phyloP scores from a whole-genome alignment of 2,329 filamentous ascomycete genomes.

The Ascochyta viciae-villosae region DNA sequence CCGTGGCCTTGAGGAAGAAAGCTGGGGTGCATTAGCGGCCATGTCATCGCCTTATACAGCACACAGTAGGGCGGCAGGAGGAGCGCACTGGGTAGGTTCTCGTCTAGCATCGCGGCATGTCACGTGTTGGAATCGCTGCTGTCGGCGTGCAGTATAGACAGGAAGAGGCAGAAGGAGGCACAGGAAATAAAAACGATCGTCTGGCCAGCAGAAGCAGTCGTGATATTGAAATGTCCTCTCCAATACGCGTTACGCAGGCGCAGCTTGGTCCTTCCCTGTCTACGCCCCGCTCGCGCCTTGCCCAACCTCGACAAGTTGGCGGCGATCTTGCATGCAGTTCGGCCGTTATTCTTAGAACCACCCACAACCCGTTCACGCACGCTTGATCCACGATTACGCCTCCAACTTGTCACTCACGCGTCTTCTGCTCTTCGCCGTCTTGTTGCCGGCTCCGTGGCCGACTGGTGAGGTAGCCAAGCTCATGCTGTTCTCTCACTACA shows the following conservation, averaged over 20 bases:
- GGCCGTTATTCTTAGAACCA: conserved; percentile 14
- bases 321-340: conserved; percentile 4
- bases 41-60: background rate
- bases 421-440: background rate
- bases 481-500: background rate
- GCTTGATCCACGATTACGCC: background rate
- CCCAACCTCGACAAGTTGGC: background rate
- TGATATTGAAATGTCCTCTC: conserved; percentile 12
- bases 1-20: conserved; percentile 65
- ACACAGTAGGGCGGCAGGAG: background rate
- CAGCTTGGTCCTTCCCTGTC: conserved; percentile 10
- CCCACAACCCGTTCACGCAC: background rate
- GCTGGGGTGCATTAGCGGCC: conserved; percentile 47
- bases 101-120: conserved; percentile 76
- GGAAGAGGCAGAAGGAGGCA: background rate
- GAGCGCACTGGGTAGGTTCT: conserved; percentile 77
- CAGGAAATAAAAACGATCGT: background rate
- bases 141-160: background rate
- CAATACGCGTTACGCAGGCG: conserved; percentile 19
- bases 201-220: conserved; percentile 11
- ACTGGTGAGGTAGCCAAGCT: background rate
- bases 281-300: conserved; percentile 14
- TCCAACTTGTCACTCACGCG: background rate
- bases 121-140: conserved; percentile 1
- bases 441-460: background rate